These are phyloP conservation scores for Talaromyces islandicus DNA, from an alignment of 2,329 filamentous ascomycete species.

Conservation along the genomic window DNA sequence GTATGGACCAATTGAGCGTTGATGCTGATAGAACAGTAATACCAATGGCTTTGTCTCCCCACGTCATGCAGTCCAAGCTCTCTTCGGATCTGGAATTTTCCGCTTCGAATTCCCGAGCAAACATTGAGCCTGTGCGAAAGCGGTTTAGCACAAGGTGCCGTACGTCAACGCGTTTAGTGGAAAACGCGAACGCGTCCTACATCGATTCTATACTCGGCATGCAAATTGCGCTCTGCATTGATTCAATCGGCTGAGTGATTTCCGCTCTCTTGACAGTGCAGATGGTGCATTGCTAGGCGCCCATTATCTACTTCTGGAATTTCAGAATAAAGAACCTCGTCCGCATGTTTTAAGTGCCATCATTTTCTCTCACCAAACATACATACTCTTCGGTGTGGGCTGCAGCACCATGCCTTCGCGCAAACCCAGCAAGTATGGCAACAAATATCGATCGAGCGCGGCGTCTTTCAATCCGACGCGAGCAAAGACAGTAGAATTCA, in stretches of 20 bases:
- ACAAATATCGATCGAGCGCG: slow-evolving; percentile 42
- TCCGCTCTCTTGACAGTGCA: not conserved
- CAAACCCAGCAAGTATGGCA: slow-evolving; percentile 61
- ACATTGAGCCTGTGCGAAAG: not conserved
- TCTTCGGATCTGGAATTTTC: not conserved
- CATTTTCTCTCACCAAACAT: not conserved
- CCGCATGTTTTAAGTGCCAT: not conserved
- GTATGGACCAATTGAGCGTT: not conserved
- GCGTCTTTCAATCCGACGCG: slow-evolving; percentile 46
- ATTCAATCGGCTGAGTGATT: not conserved
- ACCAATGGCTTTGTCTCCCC: not conserved
- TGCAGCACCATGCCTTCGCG: slow-evolving; percentile 40
- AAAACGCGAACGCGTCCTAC: slow-evolving; percentile 31
- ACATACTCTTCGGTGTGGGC: slow-evolving; percentile 9
- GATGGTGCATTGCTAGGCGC: not conserved
- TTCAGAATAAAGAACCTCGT: not conserved
- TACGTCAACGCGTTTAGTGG: slow-evolving; percentile 21
- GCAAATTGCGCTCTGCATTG: not conserved
- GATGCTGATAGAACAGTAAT: not conserved
- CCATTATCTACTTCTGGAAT: not conserved
- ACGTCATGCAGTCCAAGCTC: not conserved
- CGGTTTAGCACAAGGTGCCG: not conserved
- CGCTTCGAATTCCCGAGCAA: not conserved
- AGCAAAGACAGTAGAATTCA: slow-evolving; percentile 73
- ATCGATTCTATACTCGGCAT: not conserved